A percentile compares a stretch with the other conserved stretches of the same genome.
Conservation (phyloP, 768 basidiomycete genomes). For the Gloeopeniophorella convolvens region DNA sequence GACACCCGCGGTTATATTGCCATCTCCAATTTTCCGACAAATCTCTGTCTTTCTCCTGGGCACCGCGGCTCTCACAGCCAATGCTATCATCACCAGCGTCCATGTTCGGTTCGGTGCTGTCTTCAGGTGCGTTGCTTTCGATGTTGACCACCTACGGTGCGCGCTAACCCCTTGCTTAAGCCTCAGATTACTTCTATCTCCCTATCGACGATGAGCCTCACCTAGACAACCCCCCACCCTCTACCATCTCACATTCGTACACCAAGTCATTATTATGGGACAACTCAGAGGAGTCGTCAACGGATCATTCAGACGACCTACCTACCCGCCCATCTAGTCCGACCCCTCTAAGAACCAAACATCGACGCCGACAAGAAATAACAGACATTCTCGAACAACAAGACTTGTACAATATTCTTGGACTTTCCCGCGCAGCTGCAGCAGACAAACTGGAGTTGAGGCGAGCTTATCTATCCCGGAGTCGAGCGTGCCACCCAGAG, state of each 20-base stretch:
- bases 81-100: not conserved
- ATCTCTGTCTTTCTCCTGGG: not conserved
- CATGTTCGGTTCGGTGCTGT: constrained; percentile 20
- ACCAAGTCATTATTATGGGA: constrained; percentile 28
- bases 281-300: constrained; percentile 8
- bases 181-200: constrained; percentile 56
- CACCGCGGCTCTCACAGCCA: not conserved
- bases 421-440: constrained; percentile 41
- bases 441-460: constrained; percentile 60
- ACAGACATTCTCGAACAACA: constrained; percentile 51
- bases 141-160: not conserved
- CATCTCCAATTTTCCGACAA: constrained; percentile 1
- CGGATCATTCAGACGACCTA: constrained; percentile 21
- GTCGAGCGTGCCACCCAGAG: constrained; percentile 83
- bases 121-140: constrained; percentile 16
- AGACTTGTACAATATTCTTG: constrained; percentile 70
- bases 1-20: not conserved
- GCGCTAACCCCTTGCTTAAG: constrained; percentile 31
- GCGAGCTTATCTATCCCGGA: constrained; percentile 69
- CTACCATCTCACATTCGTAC: constrained; percentile 27
- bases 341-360: constrained; percentile 11
- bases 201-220: constrained; percentile 55
- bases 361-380: constrained; percentile 31
- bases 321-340: constrained; percentile 7
- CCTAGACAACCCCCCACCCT: constrained; percentile 35